Conservation (phyloP, 306 rosid species). For the Prunus persica region Prunus_persica_NCBIv2 NC_034015.1:14382001-14382500, state of each 20-base stretch:
- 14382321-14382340: conserved; percentile 75
- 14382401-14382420: conserved; percentile 77
- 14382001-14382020: conserved; percentile 57
- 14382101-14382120: conserved; percentile 48
- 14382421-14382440: conserved; percentile 82
- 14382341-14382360: conserved; percentile 58
- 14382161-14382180: conserved; percentile 79
- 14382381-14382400: conserved; percentile 57
- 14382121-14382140: conserved; percentile 59
- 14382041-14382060: conserved; percentile 27
- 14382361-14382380: conserved; percentile 62
- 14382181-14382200: conserved; percentile 71
- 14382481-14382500: neutral
- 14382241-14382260: conserved; percentile 65
- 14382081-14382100: conserved; percentile 45
- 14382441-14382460: conserved; percentile 29
- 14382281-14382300: conserved; percentile 52
- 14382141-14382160: conserved; percentile 56
- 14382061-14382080: conserved; percentile 51
- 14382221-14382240: conserved; percentile 72
- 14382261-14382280: conserved; percentile 63
- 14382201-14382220: conserved; percentile 56
- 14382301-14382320: conserved; percentile 88
- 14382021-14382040: neutral
- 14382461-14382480: conserved; percentile 8